Evolutionary conservation across 2,329 filamentous ascomycete genomes (phyloP).

Genomic region (Fusarium austroafricanum): DNA sequence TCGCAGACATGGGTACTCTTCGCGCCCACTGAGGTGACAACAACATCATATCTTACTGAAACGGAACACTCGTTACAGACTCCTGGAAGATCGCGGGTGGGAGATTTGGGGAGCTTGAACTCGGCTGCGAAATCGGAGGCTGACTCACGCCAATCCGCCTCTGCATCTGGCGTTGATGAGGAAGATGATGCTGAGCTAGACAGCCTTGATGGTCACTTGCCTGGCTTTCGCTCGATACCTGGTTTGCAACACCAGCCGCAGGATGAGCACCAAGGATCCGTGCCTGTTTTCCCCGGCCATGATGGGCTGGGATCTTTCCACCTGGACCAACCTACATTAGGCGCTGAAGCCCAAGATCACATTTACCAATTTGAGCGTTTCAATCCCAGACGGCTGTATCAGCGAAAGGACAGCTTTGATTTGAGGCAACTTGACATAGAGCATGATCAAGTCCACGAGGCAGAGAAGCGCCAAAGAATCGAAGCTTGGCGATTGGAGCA

Average conservation of each 20-base stretch:
- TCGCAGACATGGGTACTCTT: constrained; percentile 98
- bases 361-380: constrained; percentile 90
- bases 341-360: constrained; percentile 77
- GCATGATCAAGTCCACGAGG: constrained; percentile 68
- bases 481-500: constrained; percentile 94
- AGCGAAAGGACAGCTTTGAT: constrained; percentile 65
- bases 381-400: constrained; percentile 75
- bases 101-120: constrained; percentile 83
- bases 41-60: constrained; percentile 75
- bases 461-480: constrained; percentile 84
- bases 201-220: constrained; percentile 90
- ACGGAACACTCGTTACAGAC: constrained; percentile 73
- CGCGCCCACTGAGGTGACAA: constrained; percentile 75
- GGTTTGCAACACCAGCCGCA: constrained; percentile 43
- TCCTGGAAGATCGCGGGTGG: constrained; percentile 77
- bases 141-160: constrained; percentile 55
- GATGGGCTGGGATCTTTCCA: constrained; percentile 91
- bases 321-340: constrained; percentile 66
- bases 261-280: constrained; percentile 57
- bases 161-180: constrained; percentile 53
- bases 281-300: constrained; percentile 85
- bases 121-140: constrained; percentile 72
- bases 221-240: constrained; percentile 80
- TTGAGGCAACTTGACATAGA: constrained; percentile 63
- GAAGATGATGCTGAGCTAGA: constrained; percentile 86